A percentile compares a stretch with the other conserved stretches of the same genome.
phyloP scores from a whole-genome alignment of 768 basidiomycete species.

The Boletus sp. region DNA sequence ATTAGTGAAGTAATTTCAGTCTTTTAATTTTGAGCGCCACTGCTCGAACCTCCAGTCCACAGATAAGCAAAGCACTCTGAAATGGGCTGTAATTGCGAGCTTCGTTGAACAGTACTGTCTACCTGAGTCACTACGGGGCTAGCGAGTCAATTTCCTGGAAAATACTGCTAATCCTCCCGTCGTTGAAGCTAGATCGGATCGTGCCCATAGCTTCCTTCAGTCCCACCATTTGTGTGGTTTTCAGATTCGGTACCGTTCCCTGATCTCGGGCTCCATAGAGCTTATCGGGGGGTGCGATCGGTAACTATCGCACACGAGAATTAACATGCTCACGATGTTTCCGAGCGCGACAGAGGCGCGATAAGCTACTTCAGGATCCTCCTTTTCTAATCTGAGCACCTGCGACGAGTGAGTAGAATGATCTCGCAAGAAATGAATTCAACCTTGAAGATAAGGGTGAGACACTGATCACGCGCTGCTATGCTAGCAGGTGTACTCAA shows the following conservation, averaged over 20 bases:
- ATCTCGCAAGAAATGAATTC: neutral
- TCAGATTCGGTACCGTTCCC: conserved; percentile 31
- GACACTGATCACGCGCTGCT: conserved; percentile 39
- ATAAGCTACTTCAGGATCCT: conserved; percentile 68
- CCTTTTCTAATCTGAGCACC: conserved; percentile 39
- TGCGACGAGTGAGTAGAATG: conserved; percentile 10
- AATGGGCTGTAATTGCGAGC: neutral
- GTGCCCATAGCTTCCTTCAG: conserved; percentile 39
- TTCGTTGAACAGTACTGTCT: neutral
- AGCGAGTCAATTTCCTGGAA: conserved; percentile 46
- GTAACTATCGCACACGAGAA: neutral
- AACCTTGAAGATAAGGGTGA: conserved; percentile 48
- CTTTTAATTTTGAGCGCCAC: too few species aligned
- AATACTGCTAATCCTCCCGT: conserved; percentile 55
- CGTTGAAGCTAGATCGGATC: conserved; percentile 48
- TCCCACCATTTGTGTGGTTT: conserved; percentile 37
- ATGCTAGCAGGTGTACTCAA: conserved; percentile 42
- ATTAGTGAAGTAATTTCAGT: too few species aligned
- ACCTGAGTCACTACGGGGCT: conserved; percentile 17
- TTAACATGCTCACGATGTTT: conserved; percentile 51
- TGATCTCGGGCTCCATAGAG: conserved; percentile 44
- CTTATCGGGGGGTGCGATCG: conserved; percentile 32
- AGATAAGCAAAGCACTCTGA: too few species aligned
- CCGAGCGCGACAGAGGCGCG: conserved; percentile 71
- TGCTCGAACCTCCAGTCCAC: too few species aligned